Percentiles rank a stretch among this genome's conserved stretches.
Evolutionary conservation across 129 eudicot genomes (phyloP).

Genomic region (Scalesia atractyloides): DNA sequence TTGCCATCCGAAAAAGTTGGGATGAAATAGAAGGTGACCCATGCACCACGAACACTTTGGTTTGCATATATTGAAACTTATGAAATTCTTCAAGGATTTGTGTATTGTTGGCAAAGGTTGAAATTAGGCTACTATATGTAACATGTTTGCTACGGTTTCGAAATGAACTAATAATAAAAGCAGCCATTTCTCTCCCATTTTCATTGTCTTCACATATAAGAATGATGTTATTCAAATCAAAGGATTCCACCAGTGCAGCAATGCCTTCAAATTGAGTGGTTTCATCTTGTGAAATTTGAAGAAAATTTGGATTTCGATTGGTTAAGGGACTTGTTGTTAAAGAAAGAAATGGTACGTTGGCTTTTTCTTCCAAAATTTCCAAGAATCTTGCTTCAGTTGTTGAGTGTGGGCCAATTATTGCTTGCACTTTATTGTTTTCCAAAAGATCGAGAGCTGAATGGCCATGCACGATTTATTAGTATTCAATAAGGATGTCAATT

Average conservation of each 20-base stretch:
- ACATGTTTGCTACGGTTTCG: slow-evolving; percentile 25
- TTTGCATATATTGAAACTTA: slow-evolving; percentile 30
- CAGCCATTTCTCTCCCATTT: slow-evolving; percentile 26
- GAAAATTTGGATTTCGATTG: slow-evolving; percentile 29
- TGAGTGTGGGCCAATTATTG: slow-evolving; percentile 40
- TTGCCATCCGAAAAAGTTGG: slow-evolving; percentile 29
- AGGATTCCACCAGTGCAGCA: slow-evolving; percentile 35
- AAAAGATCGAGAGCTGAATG: slow-evolving; percentile 44
- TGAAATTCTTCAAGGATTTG: slow-evolving; percentile 34
- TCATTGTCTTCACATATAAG: slow-evolving; percentile 45
- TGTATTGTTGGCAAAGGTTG: slow-evolving; percentile 28
- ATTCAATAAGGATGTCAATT: neutral
- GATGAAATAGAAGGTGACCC: slow-evolving; percentile 37
- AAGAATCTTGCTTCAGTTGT: slow-evolving; percentile 34
- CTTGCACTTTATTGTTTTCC: slow-evolving; percentile 36
- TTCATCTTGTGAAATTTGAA: slow-evolving; percentile 40
- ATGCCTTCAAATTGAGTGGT: slow-evolving; percentile 38
- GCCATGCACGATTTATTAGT: neutral
- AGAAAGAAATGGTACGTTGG: slow-evolving; percentile 42
- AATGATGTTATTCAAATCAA: slow-evolving; percentile 28
- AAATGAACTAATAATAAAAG: slow-evolving; percentile 21
- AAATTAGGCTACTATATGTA: slow-evolving; percentile 28
- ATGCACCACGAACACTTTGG: slow-evolving; percentile 40
- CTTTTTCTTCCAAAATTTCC: slow-evolving; percentile 33
- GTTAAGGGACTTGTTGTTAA: slow-evolving; percentile 29